Conservation (phyloP, 208 protist species). For the Tritrichomonas musculus region DNA sequence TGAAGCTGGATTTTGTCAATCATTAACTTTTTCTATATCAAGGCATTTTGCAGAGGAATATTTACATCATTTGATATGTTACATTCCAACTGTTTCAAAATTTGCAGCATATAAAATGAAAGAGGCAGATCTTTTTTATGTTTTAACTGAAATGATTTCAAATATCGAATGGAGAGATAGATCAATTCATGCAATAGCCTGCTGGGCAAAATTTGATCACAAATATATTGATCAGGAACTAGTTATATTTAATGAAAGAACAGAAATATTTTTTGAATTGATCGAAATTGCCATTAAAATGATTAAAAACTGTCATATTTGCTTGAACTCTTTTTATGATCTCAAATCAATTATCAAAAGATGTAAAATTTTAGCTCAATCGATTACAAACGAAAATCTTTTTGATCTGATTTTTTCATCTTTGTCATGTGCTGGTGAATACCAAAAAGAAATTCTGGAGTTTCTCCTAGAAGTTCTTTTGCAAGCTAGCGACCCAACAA, state of each 20-base stretch:
- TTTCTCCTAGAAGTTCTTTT: neutral
- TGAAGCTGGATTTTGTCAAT: neutral
- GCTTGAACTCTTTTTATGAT: neutral
- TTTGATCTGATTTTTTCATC: neutral
- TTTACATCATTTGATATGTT: neutral
- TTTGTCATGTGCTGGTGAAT: neutral
- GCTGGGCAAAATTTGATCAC: neutral
- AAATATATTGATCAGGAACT: neutral
- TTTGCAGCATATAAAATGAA: neutral
- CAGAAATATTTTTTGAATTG: neutral
- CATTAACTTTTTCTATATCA: neutral
- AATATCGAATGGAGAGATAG: neutral
- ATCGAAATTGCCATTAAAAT: neutral
- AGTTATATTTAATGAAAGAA: too few relatives aligned
- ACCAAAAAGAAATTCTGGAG: neutral
- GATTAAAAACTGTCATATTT: neutral
- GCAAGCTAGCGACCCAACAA: neutral
- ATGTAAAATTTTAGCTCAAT: neutral
- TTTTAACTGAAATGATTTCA: neutral
- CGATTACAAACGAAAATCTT: neutral
- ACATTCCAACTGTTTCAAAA: conserved; percentile 12
- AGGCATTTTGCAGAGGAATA: neutral
- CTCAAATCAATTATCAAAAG: neutral
- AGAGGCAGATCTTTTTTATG: neutral
- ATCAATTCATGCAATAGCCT: neutral